phyloP scores from a whole-genome alignment of 768 basidiomycete species.

The Multifurca ochricompacta region DNA sequence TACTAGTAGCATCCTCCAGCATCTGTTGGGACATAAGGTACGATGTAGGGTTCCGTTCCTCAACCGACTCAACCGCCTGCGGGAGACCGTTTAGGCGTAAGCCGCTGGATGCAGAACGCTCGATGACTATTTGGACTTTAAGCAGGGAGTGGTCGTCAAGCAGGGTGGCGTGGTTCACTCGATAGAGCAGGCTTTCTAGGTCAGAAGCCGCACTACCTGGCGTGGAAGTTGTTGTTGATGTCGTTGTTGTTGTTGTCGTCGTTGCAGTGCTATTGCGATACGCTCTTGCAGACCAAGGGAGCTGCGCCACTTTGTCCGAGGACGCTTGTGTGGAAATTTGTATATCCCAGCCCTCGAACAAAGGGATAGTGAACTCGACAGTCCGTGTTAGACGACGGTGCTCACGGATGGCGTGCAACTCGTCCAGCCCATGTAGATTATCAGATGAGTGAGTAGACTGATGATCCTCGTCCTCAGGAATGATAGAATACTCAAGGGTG shows the following conservation, averaged over 20 bases:
- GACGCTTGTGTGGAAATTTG: conserved; percentile 70
- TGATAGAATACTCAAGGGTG: conserved; percentile 74
- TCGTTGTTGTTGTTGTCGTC: too few species aligned
- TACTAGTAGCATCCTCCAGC: conserved; percentile 66
- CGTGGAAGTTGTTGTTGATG: conserved; percentile 28
- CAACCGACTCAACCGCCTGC: conserved; percentile 53
- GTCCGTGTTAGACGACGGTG: conserved; percentile 63
- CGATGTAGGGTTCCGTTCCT: conserved; percentile 60
- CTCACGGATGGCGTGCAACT: conserved; percentile 57
- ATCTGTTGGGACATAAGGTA: conserved; percentile 53
- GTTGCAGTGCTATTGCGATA: conserved; percentile 35
- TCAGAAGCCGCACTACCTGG: conserved; percentile 32
- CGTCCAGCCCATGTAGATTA: conserved; percentile 46
- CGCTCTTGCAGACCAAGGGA: conserved; percentile 67
- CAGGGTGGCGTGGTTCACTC: conserved; percentile 64
- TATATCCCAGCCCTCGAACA: conserved; percentile 78
- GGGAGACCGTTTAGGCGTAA: conserved; percentile 83
- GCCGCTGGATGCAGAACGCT: conserved; percentile 70
- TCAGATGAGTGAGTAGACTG: conserved; percentile 27
- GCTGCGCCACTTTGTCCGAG: conserved; percentile 57
- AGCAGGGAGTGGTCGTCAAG: conserved; percentile 69
- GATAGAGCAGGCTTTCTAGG: conserved; percentile 47
- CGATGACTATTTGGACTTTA: conserved; percentile 73
- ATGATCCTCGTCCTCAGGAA: conserved; percentile 61
- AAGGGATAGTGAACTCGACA: conserved; percentile 74